Evolutionary conservation across 2,329 filamentous ascomycete species (phyloP), one percentile per base, ranked within the genome.

Genomic region (Colletotrichum navitas): DNA sequence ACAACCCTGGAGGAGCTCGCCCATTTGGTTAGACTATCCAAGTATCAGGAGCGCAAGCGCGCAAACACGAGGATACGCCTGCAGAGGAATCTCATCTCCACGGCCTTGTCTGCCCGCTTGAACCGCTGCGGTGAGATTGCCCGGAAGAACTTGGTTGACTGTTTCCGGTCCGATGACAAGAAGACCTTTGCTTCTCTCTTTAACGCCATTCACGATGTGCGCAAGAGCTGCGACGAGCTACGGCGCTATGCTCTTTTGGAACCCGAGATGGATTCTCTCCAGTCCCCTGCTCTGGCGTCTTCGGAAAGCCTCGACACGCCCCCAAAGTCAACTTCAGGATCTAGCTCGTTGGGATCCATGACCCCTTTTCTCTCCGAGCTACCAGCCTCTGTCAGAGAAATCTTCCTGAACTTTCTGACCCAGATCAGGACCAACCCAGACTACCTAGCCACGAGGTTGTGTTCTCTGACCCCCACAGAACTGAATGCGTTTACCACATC

Each of bases 391-490:
- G 90, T 94, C 67, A 87, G 93, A 78, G 90, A 94, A 73, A 90
- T 91, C 54, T 89, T 98, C 71, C 80, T 98, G 70, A 89, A 90
- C 73, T 95, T 98, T 78, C 83, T 98, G 76, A 91, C 90, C 60
- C 90, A 94, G 81, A 88, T 98, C 74, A 91, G 95, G 76, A 94
- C 92, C 74, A 95, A 97, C 80, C 91, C 94, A 47, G 91, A 95
- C 77, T 98, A 97, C 81, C 81, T 99, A 80, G 94, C 95, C 77
- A 91, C 93, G 74, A 90, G 95, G 74, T 88, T 99, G 74, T 91
- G 90, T 79, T 90, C 89, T 77, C 85, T 99, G 75, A 91, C 91
- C 66, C 89, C 91, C 71, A 84, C 90, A 73, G 95, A 98, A 81
- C 87, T 98, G 65, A 89, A 91, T 75, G 88, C 91, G 67, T 87